These are phyloP conservation scores for Cyclostephanos invisitatus DNA, from an alignment of 108 stramenopile species.

Conservation along the genomic window DNA sequence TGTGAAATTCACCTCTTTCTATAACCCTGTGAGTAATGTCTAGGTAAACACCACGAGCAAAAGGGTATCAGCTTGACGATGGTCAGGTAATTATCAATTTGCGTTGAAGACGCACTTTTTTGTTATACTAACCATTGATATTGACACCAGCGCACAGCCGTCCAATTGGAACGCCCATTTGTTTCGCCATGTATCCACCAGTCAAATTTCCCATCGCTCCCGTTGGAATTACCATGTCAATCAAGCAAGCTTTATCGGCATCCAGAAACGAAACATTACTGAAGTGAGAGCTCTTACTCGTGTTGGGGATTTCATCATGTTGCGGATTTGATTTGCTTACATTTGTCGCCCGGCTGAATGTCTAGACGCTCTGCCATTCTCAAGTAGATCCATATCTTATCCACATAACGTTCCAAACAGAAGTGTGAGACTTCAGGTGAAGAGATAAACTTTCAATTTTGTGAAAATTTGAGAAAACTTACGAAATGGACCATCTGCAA, in stretches of 20 bases:
- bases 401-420: not conserved
- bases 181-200: conserved; percentile 76
- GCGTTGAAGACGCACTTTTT: not conserved
- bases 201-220: conserved; percentile 93
- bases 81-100: not conserved
- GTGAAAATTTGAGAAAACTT: conserved; percentile 16
- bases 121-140: conserved; percentile 56
- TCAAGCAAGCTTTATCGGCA: conserved; percentile 15
- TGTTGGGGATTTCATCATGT: not conserved
- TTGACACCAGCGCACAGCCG: conserved; percentile 71
- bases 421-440: not conserved
- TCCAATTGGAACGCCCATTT: conserved; percentile 80
- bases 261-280: conserved; percentile 1
- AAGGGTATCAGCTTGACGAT: not conserved
- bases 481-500: conserved; percentile 88
- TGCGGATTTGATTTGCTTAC: not conserved
- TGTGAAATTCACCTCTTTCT: conserved; percentile 58
- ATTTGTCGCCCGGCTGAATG: conserved; percentile 39
- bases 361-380: conserved; percentile 61
- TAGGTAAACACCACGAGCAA: not conserved
- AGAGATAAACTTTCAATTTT: not conserved
- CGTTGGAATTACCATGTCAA: conserved; percentile 85
- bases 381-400: conserved; percentile 79
- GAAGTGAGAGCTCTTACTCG: not conserved
- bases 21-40: conserved; percentile 72